phyloP scores from a whole-genome alignment of 2,329 filamentous ascomycete genomes.

The Colletotrichum sp. region DNA sequence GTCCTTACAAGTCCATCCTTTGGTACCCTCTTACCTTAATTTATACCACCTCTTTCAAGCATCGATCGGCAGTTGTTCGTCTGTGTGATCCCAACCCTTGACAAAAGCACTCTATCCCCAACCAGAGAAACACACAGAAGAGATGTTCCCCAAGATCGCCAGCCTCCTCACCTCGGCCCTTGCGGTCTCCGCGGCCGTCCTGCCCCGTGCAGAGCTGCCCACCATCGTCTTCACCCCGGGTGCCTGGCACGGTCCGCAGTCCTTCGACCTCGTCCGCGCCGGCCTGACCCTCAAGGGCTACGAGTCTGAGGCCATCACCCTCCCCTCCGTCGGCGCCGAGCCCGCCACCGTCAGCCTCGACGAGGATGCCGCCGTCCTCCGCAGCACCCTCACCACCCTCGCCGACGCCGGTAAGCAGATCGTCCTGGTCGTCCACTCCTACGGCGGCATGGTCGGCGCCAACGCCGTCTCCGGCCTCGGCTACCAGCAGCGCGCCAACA shows the following conservation, averaged over 20 bases:
- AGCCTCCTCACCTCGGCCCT: not conserved
- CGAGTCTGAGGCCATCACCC: slow-evolving; percentile 31
- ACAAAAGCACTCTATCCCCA: not conserved
- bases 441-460: slow-evolving; percentile 44
- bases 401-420: slow-evolving; percentile 41
- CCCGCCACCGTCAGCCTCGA: slow-evolving; percentile 27
- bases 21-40: not conserved
- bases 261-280: slow-evolving; percentile 33
- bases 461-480: slow-evolving; percentile 40
- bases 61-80: not conserved
- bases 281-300: slow-evolving; percentile 36
- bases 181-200: not conserved
- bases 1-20: not conserved
- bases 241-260: slow-evolving; percentile 39
- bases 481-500: slow-evolving; percentile 32
- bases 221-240: slow-evolving; percentile 43
- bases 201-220: not conserved
- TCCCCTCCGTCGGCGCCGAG: slow-evolving; percentile 36
- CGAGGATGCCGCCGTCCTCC: slow-evolving; percentile 36
- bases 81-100: not conserved
- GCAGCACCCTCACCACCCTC: slow-evolving; percentile 30
- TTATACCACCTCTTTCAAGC: not conserved
- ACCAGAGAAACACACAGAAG: not conserved
- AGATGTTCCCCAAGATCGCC: slow-evolving; percentile 3
- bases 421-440: slow-evolving; percentile 47